Evolutionary conservation across 2,329 filamentous ascomycete species (phyloP), one percentile per base, ranked within the genome.

Genomic region (Teratosphaeria gauchensis): DNA sequence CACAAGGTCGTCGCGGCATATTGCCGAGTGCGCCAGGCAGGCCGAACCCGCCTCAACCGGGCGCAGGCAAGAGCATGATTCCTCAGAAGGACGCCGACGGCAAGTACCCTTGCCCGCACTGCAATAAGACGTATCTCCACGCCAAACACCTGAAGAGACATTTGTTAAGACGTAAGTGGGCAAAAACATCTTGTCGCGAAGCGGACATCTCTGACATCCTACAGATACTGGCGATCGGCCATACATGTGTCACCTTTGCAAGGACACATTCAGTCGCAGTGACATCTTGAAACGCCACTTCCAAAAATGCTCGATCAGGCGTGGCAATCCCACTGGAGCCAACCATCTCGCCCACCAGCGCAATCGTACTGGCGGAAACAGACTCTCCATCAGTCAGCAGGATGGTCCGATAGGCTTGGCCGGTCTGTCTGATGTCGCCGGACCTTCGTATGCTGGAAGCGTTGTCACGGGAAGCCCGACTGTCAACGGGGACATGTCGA

Each of bases 281-380:
- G 94, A 99, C 73, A 97, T 99, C 65, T 79, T 99, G 69, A 99
- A 99, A 81, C 90, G 94, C 65, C 94, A 99, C 78, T 99, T 97
- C 77, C 92, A 96, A 76, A 99, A 99, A 80, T 99, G 94, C 78
- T 96, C 94, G 46, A 90, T 96, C 65, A 87, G 94, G 69, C 87
- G 94, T 72, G 94, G 94, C 59, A 97, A 97, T 76, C 92, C 94
- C 57, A 96, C 91, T 16, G 92, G 92, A 67, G 90, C 90, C 63
- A 96, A 89, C 71, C 94, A 99, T 78, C 77, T 99, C 75, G 95
- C 92, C 66, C 91, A 96, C 54, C 71, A 73, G 61, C 69, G 69
- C 48, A 73, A 71, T 75, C 68, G 78, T 82, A 84, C 68, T 81
- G 83, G 62, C 46, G 63, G 58, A 56, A 71, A 71, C 51, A 61